A percentile compares a stretch with the other conserved stretches of the same genome.
Conservation (phyloP, 208 protist species). For the Kentomonas sorsogonicus region DNA sequence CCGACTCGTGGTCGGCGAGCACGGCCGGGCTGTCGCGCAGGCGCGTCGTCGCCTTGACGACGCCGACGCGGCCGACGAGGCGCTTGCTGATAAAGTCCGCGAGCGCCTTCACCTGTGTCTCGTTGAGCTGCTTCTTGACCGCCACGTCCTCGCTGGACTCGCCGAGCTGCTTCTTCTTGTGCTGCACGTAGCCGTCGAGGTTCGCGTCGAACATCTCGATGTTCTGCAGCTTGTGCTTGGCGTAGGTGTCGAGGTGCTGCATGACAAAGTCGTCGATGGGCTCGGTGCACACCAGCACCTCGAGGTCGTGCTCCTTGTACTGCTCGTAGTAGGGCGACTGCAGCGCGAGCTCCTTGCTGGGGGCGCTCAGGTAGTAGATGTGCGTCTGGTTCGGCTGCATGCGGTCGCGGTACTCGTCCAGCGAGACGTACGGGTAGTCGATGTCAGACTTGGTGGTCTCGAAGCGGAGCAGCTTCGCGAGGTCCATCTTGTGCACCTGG, state of each 20-base stretch:
- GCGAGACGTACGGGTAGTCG: slow-evolving; percentile 76
- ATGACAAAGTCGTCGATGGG: slow-evolving; percentile 96
- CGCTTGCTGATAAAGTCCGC: slow-evolving; percentile 86
- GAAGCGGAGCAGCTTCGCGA: slow-evolving; percentile 93
- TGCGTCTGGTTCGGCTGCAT: slow-evolving; percentile 93
- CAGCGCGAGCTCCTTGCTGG: slow-evolving; percentile 83
- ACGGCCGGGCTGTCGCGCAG: slow-evolving; percentile 87
- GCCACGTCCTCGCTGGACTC: slow-evolving; percentile 74
- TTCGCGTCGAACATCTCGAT: slow-evolving; percentile 89
- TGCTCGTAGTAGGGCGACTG: slow-evolving; percentile 95
- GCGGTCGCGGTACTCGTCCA: slow-evolving; percentile 95
- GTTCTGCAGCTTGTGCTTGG: slow-evolving; percentile 92
- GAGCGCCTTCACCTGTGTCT: slow-evolving; percentile 81
- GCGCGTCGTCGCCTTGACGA: slow-evolving; percentile 81
- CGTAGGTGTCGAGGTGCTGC: slow-evolving; percentile 90
- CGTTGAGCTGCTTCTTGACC: slow-evolving; percentile 84
- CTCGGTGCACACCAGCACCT: slow-evolving; percentile 93
- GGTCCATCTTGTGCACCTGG: slow-evolving; percentile 91
- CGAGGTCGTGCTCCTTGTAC: slow-evolving; percentile 93
- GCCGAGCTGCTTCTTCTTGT: slow-evolving; percentile 81
- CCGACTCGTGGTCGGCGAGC: slow-evolving; percentile 88
- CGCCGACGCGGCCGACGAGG: slow-evolving; percentile 76
- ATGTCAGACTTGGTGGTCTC: slow-evolving; percentile 77
- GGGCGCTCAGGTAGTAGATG: slow-evolving; percentile 95
- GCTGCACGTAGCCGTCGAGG: slow-evolving; percentile 85